Conservation (phyloP, 2,329 filamentous ascomycete species). For the Alternaria panax region DNA sequence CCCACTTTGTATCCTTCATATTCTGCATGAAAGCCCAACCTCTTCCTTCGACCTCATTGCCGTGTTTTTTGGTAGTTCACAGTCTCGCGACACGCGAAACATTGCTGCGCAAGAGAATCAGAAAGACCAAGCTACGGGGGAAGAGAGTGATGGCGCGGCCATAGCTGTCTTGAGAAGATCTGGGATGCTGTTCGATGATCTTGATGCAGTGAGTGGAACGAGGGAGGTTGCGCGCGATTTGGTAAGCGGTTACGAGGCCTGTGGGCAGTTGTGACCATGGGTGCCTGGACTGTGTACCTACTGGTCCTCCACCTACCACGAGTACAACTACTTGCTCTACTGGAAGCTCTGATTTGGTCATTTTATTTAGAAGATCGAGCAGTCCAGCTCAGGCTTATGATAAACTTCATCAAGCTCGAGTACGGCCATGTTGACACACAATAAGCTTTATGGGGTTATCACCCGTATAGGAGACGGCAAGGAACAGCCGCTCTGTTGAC, state of each 20-base stretch:
- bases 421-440: constrained; percentile 6
- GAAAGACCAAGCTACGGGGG: constrained; percentile 58
- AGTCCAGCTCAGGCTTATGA: not conserved
- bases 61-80: constrained; percentile 57
- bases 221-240: constrained; percentile 55
- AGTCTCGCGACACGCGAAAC: constrained; percentile 61
- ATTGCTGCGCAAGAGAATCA: constrained; percentile 60
- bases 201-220: constrained; percentile 51
- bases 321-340: constrained; percentile 33
- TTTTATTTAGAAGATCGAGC: not conserved
- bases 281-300: constrained; percentile 43
- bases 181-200: constrained; percentile 60
- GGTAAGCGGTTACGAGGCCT: constrained; percentile 52
- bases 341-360: not conserved
- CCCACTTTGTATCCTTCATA: constrained; percentile 60
- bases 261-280: not conserved
- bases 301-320: constrained; percentile 52
- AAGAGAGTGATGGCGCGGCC: constrained; percentile 64
- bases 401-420: not conserved
- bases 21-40: constrained; percentile 63
- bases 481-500: not conserved
- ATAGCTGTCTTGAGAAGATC: constrained; percentile 60
- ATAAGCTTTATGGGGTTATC: not conserved
- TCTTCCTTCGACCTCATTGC: constrained; percentile 55
- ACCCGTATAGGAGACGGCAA: not conserved